Conservation (phyloP, 2,329 filamentous ascomycete genomes). For the Escovopsis sp. region DNA sequence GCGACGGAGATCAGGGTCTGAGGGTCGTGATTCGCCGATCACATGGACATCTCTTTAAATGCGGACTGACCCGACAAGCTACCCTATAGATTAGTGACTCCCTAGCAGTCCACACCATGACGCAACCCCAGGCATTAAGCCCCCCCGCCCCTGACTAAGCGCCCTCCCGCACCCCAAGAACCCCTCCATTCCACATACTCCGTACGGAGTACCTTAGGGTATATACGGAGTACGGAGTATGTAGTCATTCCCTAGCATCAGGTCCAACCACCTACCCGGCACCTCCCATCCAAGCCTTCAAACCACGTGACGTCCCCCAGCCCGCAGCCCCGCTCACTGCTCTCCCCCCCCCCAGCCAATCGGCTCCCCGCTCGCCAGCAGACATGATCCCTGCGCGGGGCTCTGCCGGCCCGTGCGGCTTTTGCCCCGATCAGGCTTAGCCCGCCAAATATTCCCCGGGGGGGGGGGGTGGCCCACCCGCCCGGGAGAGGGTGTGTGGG, state of each 20-base stretch:
- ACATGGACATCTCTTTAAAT: too few relatives aligned
- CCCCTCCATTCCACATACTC: conserved; percentile 3
- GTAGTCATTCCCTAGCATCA: background rate
- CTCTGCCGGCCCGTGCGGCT: conserved; percentile 5
- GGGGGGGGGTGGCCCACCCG: background rate
- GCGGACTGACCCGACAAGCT: too few relatives aligned
- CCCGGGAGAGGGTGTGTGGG: background rate
- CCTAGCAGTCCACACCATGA: too few relatives aligned
- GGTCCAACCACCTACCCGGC: too few relatives aligned
- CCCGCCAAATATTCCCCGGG: background rate
- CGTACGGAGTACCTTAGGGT: too few relatives aligned
- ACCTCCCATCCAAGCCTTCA: too few relatives aligned
- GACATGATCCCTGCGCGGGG: conserved; percentile 1
- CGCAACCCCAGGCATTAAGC: too few relatives aligned
- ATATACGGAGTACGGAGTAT: conserved; percentile 5
- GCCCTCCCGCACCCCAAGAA: too few relatives aligned
- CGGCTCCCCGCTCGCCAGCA: conserved; percentile 2
- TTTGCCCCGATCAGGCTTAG: conserved; percentile 1
- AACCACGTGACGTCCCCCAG: background rate
- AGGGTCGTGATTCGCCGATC: too few relatives aligned
- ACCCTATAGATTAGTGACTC: too few relatives aligned
- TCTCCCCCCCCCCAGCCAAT: conserved; percentile 1
- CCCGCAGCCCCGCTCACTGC: background rate
- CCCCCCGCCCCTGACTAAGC: too few relatives aligned
- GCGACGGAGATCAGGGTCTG: too few relatives aligned